Evolutionary conservation across 2,329 filamentous ascomycete species (phyloP), one percentile per base, ranked within the genome.

Genomic region (Monilinia aucupariae): DNA sequence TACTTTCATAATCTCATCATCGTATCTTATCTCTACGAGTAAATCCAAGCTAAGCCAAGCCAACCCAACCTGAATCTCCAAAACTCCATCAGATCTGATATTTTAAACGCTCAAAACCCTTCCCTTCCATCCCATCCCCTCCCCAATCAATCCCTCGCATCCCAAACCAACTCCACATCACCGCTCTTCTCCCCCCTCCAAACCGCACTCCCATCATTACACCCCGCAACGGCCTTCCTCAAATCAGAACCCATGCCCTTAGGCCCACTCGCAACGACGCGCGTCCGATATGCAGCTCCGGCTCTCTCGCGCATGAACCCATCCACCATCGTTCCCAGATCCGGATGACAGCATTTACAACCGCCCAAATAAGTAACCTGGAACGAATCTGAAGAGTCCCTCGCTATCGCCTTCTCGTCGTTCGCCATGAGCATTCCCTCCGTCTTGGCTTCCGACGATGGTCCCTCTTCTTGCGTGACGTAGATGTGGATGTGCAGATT

Each of bases 251-350:
- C 80, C 81, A 88, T 85, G 1, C 78, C 76, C 0, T 79, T 78
- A 1, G 85, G 85, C 0, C 85, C 85, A 68, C 84, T 87, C 0
- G 81, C 84, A 70, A 85, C 80, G 0, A 88, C 82, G 0, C 78
- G 76, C 0, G 82, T 85, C 15, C 80, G 74, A 0, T 83, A 84
- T 0, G 61, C 65, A 3, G 71, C 55, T 13, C 72, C 69, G 0
- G 78, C 72, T 0, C 81, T 82, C 1, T 73, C 69, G 0, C 75
- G 75, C 4, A 84, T 76, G 67, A 86, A 86, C 3, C 74, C 73
- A 8, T 69, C 70, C 2, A 87, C 76, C 10, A 84, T 73, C 20
- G 73, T 72, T 1, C 69, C 63, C 51, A 55, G 55, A 30, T 32
- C 64, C 64, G n/a, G 67, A 50, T 45, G 41, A 30, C 37, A 32